Conservation (phyloP, 2,329 filamentous ascomycete species). For the Aureobasidium sp. region DNA sequence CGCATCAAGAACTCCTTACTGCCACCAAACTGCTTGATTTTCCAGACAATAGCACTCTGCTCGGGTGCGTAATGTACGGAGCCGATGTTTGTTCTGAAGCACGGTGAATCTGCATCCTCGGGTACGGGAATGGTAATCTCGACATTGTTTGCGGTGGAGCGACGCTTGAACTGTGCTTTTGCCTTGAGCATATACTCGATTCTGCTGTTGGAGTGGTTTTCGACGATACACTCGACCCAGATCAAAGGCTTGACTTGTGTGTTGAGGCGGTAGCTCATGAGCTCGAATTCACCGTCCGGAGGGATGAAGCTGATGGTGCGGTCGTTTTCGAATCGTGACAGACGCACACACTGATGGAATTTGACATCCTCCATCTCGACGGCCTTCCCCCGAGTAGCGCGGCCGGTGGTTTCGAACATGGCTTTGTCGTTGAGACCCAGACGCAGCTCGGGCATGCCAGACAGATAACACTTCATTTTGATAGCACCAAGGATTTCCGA, state of each 20-base stretch:
- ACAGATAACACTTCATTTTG: conserved; percentile 99
- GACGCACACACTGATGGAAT: conserved; percentile 94
- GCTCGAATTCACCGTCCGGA: conserved; percentile 95
- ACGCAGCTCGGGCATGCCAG: conserved; percentile 93
- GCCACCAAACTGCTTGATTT: conserved; percentile 99
- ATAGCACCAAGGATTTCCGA: conserved; percentile 95
- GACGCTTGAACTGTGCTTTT: conserved; percentile 93
- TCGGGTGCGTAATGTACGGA: conserved; percentile 96
- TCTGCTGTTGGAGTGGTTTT: conserved; percentile 87
- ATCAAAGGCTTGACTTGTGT: conserved; percentile 98
- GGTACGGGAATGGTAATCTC: conserved; percentile 96
- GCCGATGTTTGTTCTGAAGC: conserved; percentile 95
- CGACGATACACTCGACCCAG: conserved; percentile 97
- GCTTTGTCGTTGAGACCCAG: conserved; percentile 96
- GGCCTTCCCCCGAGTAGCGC: conserved; percentile 88
- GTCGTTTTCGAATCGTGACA: conserved; percentile 97
- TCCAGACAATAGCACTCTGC: conserved; percentile 97
- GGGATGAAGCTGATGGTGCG: conserved; percentile 98
- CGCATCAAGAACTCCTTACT: conserved; percentile 98
- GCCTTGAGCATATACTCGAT: conserved; percentile 99
- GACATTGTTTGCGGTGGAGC: conserved; percentile 96
- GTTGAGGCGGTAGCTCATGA: conserved; percentile 98
- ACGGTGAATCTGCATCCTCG: conserved; percentile 90
- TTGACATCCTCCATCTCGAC: conserved; percentile 99
- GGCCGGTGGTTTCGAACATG: conserved; percentile 97